Conservation (phyloP, 202 grass and related monocot species). For the Bolboschoenoplectus hybrid region DNA sequence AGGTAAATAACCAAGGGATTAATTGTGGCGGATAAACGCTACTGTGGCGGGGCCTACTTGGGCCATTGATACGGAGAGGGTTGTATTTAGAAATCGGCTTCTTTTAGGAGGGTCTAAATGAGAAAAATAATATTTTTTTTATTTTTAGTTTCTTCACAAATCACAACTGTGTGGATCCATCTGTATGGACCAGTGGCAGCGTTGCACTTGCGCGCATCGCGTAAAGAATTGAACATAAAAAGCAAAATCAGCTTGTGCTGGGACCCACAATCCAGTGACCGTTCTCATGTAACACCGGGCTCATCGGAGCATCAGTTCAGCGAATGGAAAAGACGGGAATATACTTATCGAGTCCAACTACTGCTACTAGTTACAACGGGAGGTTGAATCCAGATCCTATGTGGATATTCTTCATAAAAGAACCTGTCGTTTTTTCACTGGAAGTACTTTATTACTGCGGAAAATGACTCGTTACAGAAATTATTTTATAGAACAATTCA, state of each 20-base stretch:
- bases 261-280: not conserved
- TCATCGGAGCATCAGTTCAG: not conserved
- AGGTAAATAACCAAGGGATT: conserved; percentile 20
- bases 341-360: conserved; percentile 38
- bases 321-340: conserved; percentile 18
- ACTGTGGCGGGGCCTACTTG: not conserved
- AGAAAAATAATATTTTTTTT: not conserved
- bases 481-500: not conserved
- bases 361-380: conserved; percentile 6
- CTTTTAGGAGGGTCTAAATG: not conserved
- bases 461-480: not conserved
- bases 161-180: conserved; percentile 6
- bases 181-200: conserved; percentile 24
- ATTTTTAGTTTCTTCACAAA: not conserved
- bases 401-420: no score
- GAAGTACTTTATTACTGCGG: no score
- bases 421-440: no score
- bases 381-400: no score
- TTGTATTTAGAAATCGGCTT: not conserved
- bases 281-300: not conserved
- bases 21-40: conserved; percentile 15
- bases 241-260: not conserved
- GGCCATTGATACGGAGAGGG: conserved; percentile 9
- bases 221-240: not conserved
- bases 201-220: not conserved